A percentile compares a stretch with the other conserved stretches of the same genome.
These are phyloP conservation scores for Sporothrix brunneoviolacea DNA, from an alignment of 2,329 filamentous ascomycete species.

Conservation along the genomic window DNA sequence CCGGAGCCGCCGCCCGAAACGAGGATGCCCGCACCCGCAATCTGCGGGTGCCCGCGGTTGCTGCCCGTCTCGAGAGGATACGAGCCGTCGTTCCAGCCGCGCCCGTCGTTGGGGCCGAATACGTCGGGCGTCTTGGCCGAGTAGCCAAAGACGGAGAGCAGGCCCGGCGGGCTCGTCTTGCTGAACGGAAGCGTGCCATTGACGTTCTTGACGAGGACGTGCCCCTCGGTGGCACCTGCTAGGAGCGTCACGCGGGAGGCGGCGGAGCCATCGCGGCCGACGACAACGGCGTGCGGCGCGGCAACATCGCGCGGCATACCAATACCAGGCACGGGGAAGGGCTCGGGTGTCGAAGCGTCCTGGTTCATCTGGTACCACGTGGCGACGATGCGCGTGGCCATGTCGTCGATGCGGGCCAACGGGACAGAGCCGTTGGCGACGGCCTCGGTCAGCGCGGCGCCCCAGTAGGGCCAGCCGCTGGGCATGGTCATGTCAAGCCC, in stretches of 20 bases:
- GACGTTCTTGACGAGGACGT: slow-evolving; percentile 58
- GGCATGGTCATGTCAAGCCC: slow-evolving; percentile 72
- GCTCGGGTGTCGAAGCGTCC: no score
- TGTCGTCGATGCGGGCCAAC: slow-evolving; percentile 39
- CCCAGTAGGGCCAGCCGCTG: slow-evolving; percentile 34
- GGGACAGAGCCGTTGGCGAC: slow-evolving; percentile 55
- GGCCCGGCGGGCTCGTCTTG: slow-evolving; percentile 35
- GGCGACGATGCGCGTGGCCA: slow-evolving; percentile 35
- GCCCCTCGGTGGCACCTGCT: slow-evolving; percentile 55
- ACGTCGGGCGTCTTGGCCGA: slow-evolving; percentile 45
- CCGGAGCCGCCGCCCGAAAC: slow-evolving; percentile 32
- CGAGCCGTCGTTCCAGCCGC: slow-evolving; percentile 37
- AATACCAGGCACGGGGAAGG: slow-evolving; percentile 39
- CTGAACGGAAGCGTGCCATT: slow-evolving; percentile 49
- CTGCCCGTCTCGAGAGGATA: slow-evolving; percentile 32
- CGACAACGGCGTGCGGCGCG: slow-evolving; percentile 44
- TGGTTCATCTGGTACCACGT: slow-evolving; percentile 52
- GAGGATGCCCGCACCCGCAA: slow-evolving; percentile 37
- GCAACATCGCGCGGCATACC: slow-evolving; percentile 46
- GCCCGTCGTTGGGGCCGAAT: no score
- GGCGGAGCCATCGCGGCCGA: slow-evolving; percentile 49
- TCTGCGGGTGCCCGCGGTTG: slow-evolving; percentile 15
- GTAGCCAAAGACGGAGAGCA: slow-evolving; percentile 57
- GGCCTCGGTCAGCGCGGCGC: slow-evolving; percentile 48
- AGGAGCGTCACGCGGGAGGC: slow-evolving; percentile 36